Evolutionary conservation across 208 protist species (phyloP), one percentile per base, ranked within the genome.

Genomic region (Herpetomonas samuelpessoai): DNA sequence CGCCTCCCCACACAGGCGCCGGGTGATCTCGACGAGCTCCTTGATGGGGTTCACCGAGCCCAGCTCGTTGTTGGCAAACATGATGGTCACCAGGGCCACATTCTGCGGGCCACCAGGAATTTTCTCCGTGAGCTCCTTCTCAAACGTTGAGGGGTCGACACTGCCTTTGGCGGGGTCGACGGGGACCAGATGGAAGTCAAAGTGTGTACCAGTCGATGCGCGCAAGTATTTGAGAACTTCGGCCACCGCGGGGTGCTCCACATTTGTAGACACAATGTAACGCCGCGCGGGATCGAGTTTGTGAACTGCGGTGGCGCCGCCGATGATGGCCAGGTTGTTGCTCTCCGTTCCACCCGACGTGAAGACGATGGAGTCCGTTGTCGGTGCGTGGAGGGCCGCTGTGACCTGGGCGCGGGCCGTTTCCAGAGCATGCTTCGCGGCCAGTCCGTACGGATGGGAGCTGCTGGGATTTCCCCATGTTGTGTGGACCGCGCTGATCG

Each of bases 21-120:
- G 88, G 0, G 77, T 60, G 7, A 94, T 46, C 12, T 62, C 46
- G 30, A 74, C 79, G 27, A 99, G 80, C 53, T 88, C 88, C 21
- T 22, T 44, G 25, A 99, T 88, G 21, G 89, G 89, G 70, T 98
- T 95, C 14, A 98, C 66, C 0, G 88, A 67, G 9, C 96, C 97
- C 19, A 94, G 76, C 57, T 98, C 96, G 68, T 99, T 99, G 73
- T 99, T 99, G 19, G 95, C 91, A 41, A 95, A 93, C 97, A 99
- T 98, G 19, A 98, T 62, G 1, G 83, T 93, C 14, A 99, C 88
- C 4, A 99, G 57, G 2, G 79, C 77, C 0, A 83, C 81, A 18
- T 31, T 76, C 44, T 56, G 35, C 12, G 79, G 79, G 0, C 85
- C 83, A 6, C 62, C 67, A 7, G 69, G 65, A n/a, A 86, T 26